Evolutionary conservation across 73 alveolate species (phyloP).

Genomic region (Paramecium biaurelia): DNA sequence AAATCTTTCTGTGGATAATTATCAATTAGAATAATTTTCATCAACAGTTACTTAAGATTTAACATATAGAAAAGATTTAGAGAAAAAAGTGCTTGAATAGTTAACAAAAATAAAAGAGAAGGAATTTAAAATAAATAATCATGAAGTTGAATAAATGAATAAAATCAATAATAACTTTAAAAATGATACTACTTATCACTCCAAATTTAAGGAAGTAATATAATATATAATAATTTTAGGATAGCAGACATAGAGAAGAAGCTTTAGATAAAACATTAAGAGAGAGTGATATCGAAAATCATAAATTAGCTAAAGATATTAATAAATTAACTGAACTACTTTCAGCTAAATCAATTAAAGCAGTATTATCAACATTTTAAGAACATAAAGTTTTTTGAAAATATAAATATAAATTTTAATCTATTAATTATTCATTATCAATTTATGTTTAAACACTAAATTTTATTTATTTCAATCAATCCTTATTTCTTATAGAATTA

Average conservation of each 20-base stretch:
- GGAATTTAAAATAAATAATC: constrained; percentile 19
- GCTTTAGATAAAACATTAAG: background rate
- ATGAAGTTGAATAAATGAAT: background rate
- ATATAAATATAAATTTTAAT: background rate
- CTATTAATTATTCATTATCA: background rate
- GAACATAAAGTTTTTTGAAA: constrained; percentile 28
- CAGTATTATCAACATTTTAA: background rate
- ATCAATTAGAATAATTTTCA: background rate
- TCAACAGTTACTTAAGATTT: background rate
- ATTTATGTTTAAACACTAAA: background rate
- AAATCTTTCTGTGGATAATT: background rate
- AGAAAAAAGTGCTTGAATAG: background rate
- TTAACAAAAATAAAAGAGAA: background rate
- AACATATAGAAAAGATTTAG: background rate
- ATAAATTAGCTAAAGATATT: constrained; percentile 14
- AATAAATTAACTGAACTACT: background rate
- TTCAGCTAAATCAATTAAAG: background rate
- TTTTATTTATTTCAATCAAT: no score
- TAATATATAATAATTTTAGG: background rate
- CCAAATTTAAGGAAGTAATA: constrained; percentile 5
- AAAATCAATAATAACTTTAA: background rate
- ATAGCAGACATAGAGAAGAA: background rate
- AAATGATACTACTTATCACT: background rate
- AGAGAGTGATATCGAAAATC: constrained; percentile 16
- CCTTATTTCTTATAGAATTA: no score